These are phyloP conservation scores for Licmophora abbreviata DNA, from an alignment of 108 stramenopile genomes.

Conservation along the genomic window DNA sequence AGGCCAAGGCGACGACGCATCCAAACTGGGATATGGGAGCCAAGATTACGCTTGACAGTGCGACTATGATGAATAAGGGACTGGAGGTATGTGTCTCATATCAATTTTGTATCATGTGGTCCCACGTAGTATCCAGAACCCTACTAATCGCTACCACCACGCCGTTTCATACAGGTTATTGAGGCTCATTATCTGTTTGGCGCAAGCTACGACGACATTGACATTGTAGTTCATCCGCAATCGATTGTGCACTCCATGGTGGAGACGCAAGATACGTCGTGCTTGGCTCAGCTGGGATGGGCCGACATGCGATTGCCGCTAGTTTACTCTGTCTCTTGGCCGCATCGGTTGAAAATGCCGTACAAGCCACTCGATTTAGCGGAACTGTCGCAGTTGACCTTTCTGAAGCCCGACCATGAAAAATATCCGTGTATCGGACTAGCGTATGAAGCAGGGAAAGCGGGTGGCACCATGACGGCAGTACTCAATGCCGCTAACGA, in stretches of 20 bases:
- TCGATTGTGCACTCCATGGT: constrained; percentile 95
- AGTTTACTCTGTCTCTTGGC: constrained; percentile 94
- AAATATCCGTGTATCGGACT: constrained; percentile 94
- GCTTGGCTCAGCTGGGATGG: constrained; percentile 94
- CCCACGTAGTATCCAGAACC: not conserved
- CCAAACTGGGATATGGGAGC: constrained; percentile 95
- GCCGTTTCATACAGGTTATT: constrained; percentile 55
- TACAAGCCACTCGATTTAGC: constrained; percentile 84
- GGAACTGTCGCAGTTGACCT: constrained; percentile 73
- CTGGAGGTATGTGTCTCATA: constrained; percentile 65
- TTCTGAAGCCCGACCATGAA: constrained; percentile 78
- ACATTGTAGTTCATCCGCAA: constrained; percentile 95
- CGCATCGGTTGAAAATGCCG: constrained; percentile 89
- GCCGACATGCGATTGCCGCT: constrained; percentile 96
- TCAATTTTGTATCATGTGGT: constrained; percentile 1
- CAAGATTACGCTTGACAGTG: constrained; percentile 94
- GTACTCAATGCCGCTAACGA: constrained; percentile 96
- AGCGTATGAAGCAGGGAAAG: constrained; percentile 88
- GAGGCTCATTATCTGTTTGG: constrained; percentile 97
- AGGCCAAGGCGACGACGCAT: constrained; percentile 94
- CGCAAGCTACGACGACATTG: constrained; percentile 95
- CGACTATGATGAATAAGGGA: constrained; percentile 99
- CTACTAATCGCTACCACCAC: not conserved
- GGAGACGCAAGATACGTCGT: constrained; percentile 94
- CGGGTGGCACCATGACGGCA: constrained; percentile 95